Conservation (phyloP, 2,329 filamentous ascomycete genomes). For the Endocalyx cinctus region DNA sequence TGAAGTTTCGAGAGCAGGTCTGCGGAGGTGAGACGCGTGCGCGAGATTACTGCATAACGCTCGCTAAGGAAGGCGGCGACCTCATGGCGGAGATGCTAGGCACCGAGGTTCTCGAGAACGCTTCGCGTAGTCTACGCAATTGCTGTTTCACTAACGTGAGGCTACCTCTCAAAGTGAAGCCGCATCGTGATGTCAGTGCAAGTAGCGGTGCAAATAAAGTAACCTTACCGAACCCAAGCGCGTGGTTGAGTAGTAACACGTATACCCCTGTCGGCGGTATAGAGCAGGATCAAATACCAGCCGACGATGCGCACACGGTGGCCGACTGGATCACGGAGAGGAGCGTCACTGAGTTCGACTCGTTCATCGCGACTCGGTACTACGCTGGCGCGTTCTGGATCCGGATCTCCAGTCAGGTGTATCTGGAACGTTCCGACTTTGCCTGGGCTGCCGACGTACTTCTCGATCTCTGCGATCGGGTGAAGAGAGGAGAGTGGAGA, state of each 20-base stretch:
- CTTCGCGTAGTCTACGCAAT: conserved; percentile 42
- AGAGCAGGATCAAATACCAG: conserved; percentile 8
- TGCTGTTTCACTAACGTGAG: conserved; percentile 60
- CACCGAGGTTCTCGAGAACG: conserved; percentile 59
- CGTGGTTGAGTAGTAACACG: too few species aligned
- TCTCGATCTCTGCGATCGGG: conserved; percentile 21
- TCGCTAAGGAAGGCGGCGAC: conserved; percentile 53
- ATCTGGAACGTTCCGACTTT: conserved; percentile 23
- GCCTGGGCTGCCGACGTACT: conserved; percentile 22
- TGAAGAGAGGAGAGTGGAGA: conserved; percentile 14
- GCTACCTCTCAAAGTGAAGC: conserved; percentile 42
- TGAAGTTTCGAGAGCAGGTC: conserved; percentile 56
- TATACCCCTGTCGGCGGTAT: not conserved
- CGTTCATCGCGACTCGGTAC: conserved; percentile 23
- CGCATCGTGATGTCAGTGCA: conserved; percentile 1
- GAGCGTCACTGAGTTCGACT: conserved; percentile 23
- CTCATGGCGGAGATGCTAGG: conserved; percentile 52
- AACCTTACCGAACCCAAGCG: too few species aligned
- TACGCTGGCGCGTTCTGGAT: conserved; percentile 22
- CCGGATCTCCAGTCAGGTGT: conserved; percentile 22
- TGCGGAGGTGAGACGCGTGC: conserved; percentile 64
- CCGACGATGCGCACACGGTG: conserved; percentile 15
- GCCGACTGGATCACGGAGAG: conserved; percentile 27
- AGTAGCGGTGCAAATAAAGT: too few species aligned
- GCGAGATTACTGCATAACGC: conserved; percentile 47